Conservation (phyloP, 768 basidiomycete genomes). For the Zangia roseola region DNA sequence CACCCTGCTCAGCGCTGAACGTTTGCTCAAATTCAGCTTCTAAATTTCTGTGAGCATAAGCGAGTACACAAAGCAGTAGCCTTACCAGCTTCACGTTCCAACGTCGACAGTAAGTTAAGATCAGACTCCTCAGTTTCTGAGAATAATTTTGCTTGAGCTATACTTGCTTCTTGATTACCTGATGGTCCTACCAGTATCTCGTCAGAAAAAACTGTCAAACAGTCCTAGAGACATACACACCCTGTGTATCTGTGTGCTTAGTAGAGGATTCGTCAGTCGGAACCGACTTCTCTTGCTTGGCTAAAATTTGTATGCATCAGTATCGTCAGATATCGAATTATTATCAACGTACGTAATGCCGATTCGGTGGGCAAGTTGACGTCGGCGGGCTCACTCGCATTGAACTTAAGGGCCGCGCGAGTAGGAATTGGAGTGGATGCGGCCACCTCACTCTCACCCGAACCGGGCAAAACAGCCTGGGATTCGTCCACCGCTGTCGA, state of each 20-base stretch:
- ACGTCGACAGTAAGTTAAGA: constrained; percentile 24
- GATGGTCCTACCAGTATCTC: not conserved
- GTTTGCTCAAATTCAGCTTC: constrained; percentile 29
- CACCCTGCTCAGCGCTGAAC: constrained; percentile 15
- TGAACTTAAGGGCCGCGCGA: constrained; percentile 7
- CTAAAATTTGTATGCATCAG: constrained; percentile 11
- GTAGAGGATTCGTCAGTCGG: not conserved
- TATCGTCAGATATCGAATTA: not conserved
- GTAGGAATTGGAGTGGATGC: constrained; percentile 15
- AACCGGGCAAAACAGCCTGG: constrained; percentile 6
- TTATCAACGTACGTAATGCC: constrained; percentile 9
- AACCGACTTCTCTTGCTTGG: not conserved
- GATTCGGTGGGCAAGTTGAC: not conserved
- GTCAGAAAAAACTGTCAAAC: constrained; percentile 1
- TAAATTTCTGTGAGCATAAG: constrained; percentile 10
- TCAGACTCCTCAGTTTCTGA: constrained; percentile 29
- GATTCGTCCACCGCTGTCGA: constrained; percentile 20
- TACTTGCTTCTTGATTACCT: constrained; percentile 15
- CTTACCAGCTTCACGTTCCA: constrained; percentile 34
- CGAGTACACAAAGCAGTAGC: not conserved
- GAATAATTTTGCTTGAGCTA: constrained; percentile 1
- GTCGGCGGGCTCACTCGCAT: not conserved
- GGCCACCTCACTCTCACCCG: constrained; percentile 15
- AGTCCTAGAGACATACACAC: constrained; percentile 8
- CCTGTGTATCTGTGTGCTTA: not conserved